phyloP scores from a whole-genome alignment of 352 stramenopile species.

The Phytophthora brassicae region DNA sequence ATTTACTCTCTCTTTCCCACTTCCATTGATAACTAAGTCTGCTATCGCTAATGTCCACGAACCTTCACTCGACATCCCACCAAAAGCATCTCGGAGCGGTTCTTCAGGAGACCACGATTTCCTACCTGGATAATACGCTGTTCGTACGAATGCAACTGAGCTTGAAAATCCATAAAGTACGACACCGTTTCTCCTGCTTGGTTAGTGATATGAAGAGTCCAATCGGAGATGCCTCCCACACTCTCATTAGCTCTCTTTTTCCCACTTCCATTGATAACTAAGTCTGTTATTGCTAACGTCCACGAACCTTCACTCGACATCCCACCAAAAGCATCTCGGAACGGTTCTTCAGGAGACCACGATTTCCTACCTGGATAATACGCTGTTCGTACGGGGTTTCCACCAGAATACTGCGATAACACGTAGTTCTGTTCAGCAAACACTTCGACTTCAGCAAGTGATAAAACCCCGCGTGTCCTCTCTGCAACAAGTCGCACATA shows the following conservation, averaged over 20 bases:
- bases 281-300: constrained; percentile 59
- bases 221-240: constrained; percentile 70
- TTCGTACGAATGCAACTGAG: constrained; percentile 47
- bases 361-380: constrained; percentile 47
- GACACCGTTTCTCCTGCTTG: constrained; percentile 45
- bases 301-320: constrained; percentile 58
- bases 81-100: constrained; percentile 55
- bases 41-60: constrained; percentile 59
- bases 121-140: constrained; percentile 43
- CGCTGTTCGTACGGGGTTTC: constrained; percentile 48
- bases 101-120: constrained; percentile 69
- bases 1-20: not conserved
- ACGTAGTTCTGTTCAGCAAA: constrained; percentile 56
- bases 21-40: constrained; percentile 33
- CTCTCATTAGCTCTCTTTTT: constrained; percentile 23
- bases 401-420: constrained; percentile 60
- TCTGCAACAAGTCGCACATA: constrained; percentile 66
- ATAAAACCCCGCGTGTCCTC: constrained; percentile 41
- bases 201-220: constrained; percentile 67
- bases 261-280: constrained; percentile 11
- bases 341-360: constrained; percentile 71
- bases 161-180: constrained; percentile 75
- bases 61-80: constrained; percentile 48
- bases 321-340: constrained; percentile 47
- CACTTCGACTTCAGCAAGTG: constrained; percentile 76